Conservation (phyloP, 164 flowering plant genomes). For the Magnolia kwangsiensis region DNA sequence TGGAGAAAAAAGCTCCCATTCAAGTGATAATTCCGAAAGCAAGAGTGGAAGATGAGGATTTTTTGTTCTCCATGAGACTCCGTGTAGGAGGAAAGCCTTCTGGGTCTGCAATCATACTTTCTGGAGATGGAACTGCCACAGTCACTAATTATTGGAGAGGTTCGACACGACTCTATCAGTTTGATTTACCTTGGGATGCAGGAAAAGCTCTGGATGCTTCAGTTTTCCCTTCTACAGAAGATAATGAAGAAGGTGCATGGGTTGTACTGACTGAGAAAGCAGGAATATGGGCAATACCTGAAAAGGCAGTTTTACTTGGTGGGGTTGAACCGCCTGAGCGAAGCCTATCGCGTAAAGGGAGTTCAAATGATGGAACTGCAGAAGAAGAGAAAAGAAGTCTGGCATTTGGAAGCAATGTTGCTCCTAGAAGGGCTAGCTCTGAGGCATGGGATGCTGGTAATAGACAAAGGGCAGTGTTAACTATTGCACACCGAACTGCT, state of each 20-base stretch:
- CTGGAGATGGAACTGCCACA: slow-evolving; percentile 96
- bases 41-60: slow-evolving; percentile 80
- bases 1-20: slow-evolving; percentile 82
- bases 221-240: slow-evolving; percentile 67
- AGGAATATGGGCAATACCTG: slow-evolving; percentile 96
- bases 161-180: slow-evolving; percentile 73
- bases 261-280: slow-evolving; percentile 88
- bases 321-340: slow-evolving; percentile 95
- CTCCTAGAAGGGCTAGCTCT: slow-evolving; percentile 72
- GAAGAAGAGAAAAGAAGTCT: slow-evolving; percentile 63
- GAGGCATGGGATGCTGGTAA: slow-evolving; percentile 72
- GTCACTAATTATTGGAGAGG: slow-evolving; percentile 64
- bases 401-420: slow-evolving; percentile 44
- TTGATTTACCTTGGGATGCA: slow-evolving; percentile 91
- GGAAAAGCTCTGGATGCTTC: slow-evolving; percentile 96
- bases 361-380: slow-evolving; percentile 72
- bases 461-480: slow-evolving; percentile 43
- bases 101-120: slow-evolving; percentile 77
- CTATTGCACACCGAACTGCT: slow-evolving; percentile 51
- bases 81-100: slow-evolving; percentile 91
- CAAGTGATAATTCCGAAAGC: slow-evolving; percentile 94
- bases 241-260: slow-evolving; percentile 83
- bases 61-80: slow-evolving; percentile 79
- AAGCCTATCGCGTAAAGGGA: slow-evolving; percentile 88
- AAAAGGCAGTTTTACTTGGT: slow-evolving; percentile 82